A percentile compares a stretch with the other conserved stretches of the same genome.
These are phyloP conservation scores for Epichloe scottii DNA, from an alignment of 2,329 filamentous ascomycete genomes.

Conservation along the genomic window DNA sequence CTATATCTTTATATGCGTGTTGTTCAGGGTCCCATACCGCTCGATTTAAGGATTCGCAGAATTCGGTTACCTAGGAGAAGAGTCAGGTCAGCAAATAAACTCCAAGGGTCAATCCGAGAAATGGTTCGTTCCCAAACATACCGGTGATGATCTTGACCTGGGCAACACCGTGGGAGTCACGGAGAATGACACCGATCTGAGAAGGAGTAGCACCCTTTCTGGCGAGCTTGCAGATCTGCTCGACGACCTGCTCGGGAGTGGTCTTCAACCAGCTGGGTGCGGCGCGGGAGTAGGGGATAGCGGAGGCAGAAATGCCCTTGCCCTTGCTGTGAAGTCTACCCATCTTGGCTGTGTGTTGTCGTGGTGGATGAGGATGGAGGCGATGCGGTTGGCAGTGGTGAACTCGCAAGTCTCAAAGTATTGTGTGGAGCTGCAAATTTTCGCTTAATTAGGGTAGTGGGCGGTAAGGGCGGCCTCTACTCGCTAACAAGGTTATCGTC, in stretches of 20 bases:
- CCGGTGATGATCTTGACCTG: slow-evolving; percentile 97
- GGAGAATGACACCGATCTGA: slow-evolving; percentile 96
- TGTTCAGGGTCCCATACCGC: slow-evolving; percentile 57
- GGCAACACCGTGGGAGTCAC: slow-evolving; percentile 95
- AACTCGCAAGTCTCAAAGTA: slow-evolving; percentile 14
- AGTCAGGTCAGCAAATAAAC: slow-evolving; percentile 23
- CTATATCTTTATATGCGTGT: slow-evolving; percentile 14
- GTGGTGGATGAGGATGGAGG: slow-evolving; percentile 23
- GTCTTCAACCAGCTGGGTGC: slow-evolving; percentile 96
- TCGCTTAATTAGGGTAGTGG: slow-evolving; percentile 35
- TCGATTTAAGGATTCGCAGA: slow-evolving; percentile 95
- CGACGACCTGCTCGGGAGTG: slow-evolving; percentile 94
- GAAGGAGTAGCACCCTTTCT: slow-evolving; percentile 98
- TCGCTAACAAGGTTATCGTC: background rate
- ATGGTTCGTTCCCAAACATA: slow-evolving; percentile 35
- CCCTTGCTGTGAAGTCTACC: slow-evolving; percentile 98
- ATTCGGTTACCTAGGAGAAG: slow-evolving; percentile 88
- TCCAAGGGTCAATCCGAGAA: background rate
- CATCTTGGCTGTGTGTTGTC: slow-evolving; percentile 50
- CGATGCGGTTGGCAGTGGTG: slow-evolving; percentile 15
- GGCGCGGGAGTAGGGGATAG: slow-evolving; percentile 92
- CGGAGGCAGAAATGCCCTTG: slow-evolving; percentile 96
- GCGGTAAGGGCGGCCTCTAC: background rate
- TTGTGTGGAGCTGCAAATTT: slow-evolving; percentile 31
- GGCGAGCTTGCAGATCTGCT: slow-evolving; percentile 98